These are phyloP conservation scores for Hericium rajendrae DNA, from an alignment of 768 basidiomycete genomes.

Conservation along the genomic window DNA sequence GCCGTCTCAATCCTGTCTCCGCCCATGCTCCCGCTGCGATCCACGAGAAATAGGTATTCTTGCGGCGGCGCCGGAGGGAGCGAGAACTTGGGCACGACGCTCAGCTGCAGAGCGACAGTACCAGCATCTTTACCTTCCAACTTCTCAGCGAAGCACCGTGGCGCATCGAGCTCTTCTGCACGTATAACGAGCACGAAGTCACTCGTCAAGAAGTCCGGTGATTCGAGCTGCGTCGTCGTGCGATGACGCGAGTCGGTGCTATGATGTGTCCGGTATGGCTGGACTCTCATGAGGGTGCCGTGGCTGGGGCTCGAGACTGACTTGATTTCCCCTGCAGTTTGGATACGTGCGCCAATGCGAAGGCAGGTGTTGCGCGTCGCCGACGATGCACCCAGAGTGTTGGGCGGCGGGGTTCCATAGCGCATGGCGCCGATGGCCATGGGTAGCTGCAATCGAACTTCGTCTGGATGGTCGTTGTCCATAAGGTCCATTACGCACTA, in stretches of 20 bases:
- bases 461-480: slow-evolving; percentile 37
- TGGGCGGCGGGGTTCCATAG: slow-evolving; percentile 37
- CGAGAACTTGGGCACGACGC: slow-evolving; percentile 42
- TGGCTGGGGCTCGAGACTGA: slow-evolving; percentile 37
- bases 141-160: slow-evolving; percentile 48
- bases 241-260: slow-evolving; percentile 31
- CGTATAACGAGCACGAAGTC: slow-evolving; percentile 45
- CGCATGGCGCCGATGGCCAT: slow-evolving; percentile 35
- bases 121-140: slow-evolving; percentile 13
- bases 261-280: slow-evolving; percentile 25
- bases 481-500: slow-evolving; percentile 47
- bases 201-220: slow-evolving; percentile 30
- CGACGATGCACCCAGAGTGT: slow-evolving; percentile 24
- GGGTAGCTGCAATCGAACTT: slow-evolving; percentile 47
- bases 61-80: slow-evolving; percentile 33
- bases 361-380: slow-evolving; percentile 27
- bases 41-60: slow-evolving; percentile 54
- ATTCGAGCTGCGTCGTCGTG: slow-evolving; percentile 29
- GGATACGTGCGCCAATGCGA: slow-evolving; percentile 34
- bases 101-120: slow-evolving; percentile 42
- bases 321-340: slow-evolving; percentile 37
- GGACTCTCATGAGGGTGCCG: slow-evolving; percentile 20
- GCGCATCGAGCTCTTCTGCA: slow-evolving; percentile 39
- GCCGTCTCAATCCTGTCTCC: slow-evolving; percentile 34
- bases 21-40: slow-evolving; percentile 48